Percentiles rank a stretch among this genome's conserved stretches.
Evolutionary conservation across 164 flowering plant species (phyloP).

Genomic region (Chimonanthus praecox): DNA sequence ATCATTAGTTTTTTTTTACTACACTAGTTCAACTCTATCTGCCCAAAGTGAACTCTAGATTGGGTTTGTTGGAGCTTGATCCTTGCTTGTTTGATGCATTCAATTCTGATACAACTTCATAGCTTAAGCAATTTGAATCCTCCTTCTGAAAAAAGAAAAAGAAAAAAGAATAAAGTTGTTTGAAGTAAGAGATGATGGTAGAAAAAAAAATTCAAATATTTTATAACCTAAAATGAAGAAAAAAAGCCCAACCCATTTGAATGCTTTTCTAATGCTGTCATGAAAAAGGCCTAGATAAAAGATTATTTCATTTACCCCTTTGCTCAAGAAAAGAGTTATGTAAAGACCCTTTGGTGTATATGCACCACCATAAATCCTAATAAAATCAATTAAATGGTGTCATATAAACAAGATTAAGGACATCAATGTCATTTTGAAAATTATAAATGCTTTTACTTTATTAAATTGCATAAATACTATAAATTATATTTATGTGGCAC

Average conservation of each 20-base stretch:
- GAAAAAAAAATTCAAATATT: too few species aligned
- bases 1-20: slow-evolving; percentile 45
- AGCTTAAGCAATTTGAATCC: slow-evolving; percentile 50
- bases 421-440: too few species aligned
- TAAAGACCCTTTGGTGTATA: too few species aligned
- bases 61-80: slow-evolving; percentile 45
- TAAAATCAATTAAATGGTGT: too few species aligned
- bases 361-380: too few species aligned
- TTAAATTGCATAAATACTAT: too few species aligned
- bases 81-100: slow-evolving; percentile 39
- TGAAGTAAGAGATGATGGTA: neutral
- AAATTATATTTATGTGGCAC: too few species aligned
- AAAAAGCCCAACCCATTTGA: neutral
- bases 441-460: too few species aligned
- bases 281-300: neutral
- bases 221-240: neutral
- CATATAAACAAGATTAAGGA: too few species aligned
- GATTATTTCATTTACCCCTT: neutral
- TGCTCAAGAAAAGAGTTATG: neutral
- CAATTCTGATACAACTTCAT: slow-evolving; percentile 54
- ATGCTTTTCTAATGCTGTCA: neutral
- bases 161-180: neutral
- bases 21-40: slow-evolving; percentile 48
- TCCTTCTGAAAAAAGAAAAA: neutral
- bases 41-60: slow-evolving; percentile 88